Base-by-base conservation (phyloP, 345 rosid genomes). In the Populus davidiana region DNA sequence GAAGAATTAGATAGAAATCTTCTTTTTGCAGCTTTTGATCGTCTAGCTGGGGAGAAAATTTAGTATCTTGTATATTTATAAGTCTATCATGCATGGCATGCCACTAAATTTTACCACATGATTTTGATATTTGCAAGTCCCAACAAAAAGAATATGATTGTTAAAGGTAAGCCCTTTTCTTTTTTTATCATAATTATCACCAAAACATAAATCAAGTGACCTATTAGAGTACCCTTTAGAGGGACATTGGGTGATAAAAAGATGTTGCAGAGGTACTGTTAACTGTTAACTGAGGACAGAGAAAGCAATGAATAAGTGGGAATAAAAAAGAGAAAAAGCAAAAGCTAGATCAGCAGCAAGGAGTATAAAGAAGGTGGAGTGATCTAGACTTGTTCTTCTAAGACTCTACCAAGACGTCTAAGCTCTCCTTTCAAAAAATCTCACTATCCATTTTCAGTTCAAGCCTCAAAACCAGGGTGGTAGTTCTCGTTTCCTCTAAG, bases 21-120 rank as follows among this genome's bases (percentile, higher is more conserved):
- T 78, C 81, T 73, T 83, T 20, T 80, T 81, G 85, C 90, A 86
- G 89, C 87, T 86, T 88, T 85, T 88, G 78, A 82, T 86, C 73
- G 36, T 74, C 85, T 73, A 61, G 80, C 83, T 75, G 44, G 81
- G 79, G 78, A 39, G 63, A 75, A 74, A 59, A n/a, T 54, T 35
- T 77, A 10, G 71, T 27, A 6, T 25, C 29, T 59, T 65, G 52
- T 41, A 70, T 67, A 79, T 71, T 6, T 38, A 36, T 13, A 72
- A 71, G 63, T 52, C 73, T 70, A 83, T 69, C 83, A 81, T 84
- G 85, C 89, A 17, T 68, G 71, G 47, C 62, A 21, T 65, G 64
- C 64, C 82, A 77, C 61, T 47, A 54, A n/a, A 3, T 23, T 65
- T 74, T 64, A 17, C 27, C 2, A 12, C 29, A 25, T 76, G 5